These are phyloP conservation scores for Heracleum sosnowskyi DNA, from an alignment of 129 eudicot genomes.

Conservation along the genomic window DNA sequence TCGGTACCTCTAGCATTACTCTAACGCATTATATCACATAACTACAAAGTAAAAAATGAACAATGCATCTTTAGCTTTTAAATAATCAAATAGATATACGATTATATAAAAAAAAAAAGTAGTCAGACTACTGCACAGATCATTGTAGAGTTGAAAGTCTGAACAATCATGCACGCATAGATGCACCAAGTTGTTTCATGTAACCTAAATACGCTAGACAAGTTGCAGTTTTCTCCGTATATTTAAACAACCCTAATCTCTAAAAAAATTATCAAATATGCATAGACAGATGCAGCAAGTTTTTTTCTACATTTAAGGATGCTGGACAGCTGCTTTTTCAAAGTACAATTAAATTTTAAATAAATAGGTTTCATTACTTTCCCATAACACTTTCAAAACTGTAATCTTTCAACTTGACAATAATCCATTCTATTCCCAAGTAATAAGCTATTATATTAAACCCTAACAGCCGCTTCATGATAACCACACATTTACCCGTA, in stretches of 20 bases:
- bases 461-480: not conserved
- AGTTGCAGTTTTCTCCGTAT: not conserved
- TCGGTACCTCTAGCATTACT: too few species aligned
- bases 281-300: not conserved
- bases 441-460: not conserved
- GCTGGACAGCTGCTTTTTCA: not conserved
- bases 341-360: not conserved
- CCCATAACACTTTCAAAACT: not conserved
- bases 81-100: not conserved
- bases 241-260: not conserved
- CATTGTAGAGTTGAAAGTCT: not conserved
- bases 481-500: not conserved
- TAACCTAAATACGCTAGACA: not conserved
- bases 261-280: too few species aligned
- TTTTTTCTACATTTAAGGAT: not conserved
- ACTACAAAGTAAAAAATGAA: not conserved
- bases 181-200: not conserved
- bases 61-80: not conserved
- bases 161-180: not conserved
- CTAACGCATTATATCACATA: not conserved
- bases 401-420: not conserved
- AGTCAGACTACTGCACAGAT: not conserved
- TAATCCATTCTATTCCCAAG: not conserved
- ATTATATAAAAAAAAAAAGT: not conserved
- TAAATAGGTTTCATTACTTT: not conserved